A percentile compares a stretch with the other conserved stretches of the same genome.
Conservation (phyloP, 306 rosid species). For the Rosa rugosa region DNA sequence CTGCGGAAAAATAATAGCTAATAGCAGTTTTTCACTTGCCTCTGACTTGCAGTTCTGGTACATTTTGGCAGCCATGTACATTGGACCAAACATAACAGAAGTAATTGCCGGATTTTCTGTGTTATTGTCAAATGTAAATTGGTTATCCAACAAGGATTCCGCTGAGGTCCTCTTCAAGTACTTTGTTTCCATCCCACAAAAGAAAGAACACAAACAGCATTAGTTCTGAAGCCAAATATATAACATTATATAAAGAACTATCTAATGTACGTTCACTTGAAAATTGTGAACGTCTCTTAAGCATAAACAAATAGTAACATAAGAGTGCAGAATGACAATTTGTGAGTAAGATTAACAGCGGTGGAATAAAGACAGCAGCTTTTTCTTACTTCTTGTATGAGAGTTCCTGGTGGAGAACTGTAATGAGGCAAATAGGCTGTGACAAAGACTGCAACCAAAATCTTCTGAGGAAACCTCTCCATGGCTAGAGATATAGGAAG, state of each 20-base stretch:
- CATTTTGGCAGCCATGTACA: constrained; percentile 20
- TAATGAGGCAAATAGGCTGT: constrained; percentile 38
- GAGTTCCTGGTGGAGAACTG: constrained; percentile 17
- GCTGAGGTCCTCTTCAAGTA: constrained; percentile 25
- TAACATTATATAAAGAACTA: not conserved
- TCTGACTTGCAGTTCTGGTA: constrained; percentile 21
- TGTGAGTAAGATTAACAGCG: not conserved
- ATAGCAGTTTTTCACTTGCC: constrained; percentile 6
- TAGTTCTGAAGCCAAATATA: not conserved
- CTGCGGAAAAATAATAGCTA: not conserved
- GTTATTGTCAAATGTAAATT: not conserved
- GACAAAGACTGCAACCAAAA: constrained; percentile 41
- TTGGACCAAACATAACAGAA: constrained; percentile 27
- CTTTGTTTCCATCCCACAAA: constrained; percentile 8
- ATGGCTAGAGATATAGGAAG: constrained; percentile 40
- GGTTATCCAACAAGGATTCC: constrained; percentile 25
- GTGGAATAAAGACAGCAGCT: not conserved
- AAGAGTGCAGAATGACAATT: not conserved
- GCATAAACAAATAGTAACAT: not conserved
- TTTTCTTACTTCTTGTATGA: constrained; percentile 31
- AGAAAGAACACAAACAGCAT: not conserved
- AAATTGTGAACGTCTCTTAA: not conserved
- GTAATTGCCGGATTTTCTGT: constrained; percentile 11
- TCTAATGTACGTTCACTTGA: not conserved
- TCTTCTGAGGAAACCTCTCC: constrained; percentile 48